A percentile compares a stretch with the other conserved stretches of the same genome.
Evolutionary conservation across 2,329 filamentous ascomycete species (phyloP).

Genomic region (Pseudopithomyces maydicus): DNA sequence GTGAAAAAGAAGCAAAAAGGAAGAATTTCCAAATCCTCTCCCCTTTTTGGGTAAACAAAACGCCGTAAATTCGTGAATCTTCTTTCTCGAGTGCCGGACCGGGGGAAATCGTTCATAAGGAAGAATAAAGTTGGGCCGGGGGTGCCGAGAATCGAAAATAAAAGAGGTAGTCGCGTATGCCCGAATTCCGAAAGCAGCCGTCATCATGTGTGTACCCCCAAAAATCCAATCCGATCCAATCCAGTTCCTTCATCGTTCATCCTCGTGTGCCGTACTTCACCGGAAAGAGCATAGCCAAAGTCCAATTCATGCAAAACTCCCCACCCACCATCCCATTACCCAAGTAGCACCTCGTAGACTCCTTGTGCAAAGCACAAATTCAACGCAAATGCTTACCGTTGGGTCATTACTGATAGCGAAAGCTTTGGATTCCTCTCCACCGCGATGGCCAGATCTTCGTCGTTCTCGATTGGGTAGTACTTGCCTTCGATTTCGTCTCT

Average conservation of each 20-base stretch:
- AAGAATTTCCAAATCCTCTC: neutral
- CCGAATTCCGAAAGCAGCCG: too few relatives aligned
- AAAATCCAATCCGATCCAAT: too few relatives aligned
- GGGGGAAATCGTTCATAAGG: too few relatives aligned
- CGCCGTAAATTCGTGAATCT: constrained; percentile 9
- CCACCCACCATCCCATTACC: neutral
- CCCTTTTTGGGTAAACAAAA: constrained; percentile 5
- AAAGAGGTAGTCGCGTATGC: too few relatives aligned
- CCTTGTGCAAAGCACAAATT: neutral
- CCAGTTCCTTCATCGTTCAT: too few relatives aligned
- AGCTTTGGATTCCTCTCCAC: constrained; percentile 86
- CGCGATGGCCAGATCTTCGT: constrained; percentile 81
- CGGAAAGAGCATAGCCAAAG: neutral
- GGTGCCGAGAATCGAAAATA: too few relatives aligned
- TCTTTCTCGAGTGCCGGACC: too few relatives aligned
- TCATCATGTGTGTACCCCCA: too few relatives aligned
- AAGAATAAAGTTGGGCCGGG: too few relatives aligned
- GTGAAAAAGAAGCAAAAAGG: neutral
- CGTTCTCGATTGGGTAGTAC: constrained; percentile 74
- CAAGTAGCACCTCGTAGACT: neutral
- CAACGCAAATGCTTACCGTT: constrained; percentile 17
- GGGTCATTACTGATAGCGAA: constrained; percentile 60
- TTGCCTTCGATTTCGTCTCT: constrained; percentile 81
- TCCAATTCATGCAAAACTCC: neutral
- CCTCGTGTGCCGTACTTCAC: too few relatives aligned